Evolutionary conservation across 139 green algal species (phyloP), one percentile per base, ranked within the genome.

Genomic region (Yamagishiella unicocca): DNA sequence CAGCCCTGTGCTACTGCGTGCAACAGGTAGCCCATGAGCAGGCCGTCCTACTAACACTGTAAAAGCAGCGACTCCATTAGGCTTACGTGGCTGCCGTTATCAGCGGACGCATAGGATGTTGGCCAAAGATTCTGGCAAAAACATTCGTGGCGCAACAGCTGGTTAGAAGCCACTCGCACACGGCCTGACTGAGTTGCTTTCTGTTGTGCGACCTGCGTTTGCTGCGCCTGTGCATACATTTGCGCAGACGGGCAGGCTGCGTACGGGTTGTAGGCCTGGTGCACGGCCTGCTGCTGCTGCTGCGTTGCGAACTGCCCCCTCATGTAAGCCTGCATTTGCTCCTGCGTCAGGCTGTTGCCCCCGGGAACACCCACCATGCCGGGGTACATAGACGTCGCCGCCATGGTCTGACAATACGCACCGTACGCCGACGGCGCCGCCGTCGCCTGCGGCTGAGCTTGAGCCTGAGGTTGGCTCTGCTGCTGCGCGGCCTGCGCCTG

Each of bases 281-380:
- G 76, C 55, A 54, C 53, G 35, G 76, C 38, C 10, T 82, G 74
- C 74, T 82, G 76, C 50, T 78, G 70, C 40, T 68, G 50, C 76
- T 71, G 54, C 0, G 76, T 45, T 7, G 29, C 42, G 31, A 73
- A 85, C 55, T 89, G 66, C 31, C 77, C 79, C 7, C 75, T 53
- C 68, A 90, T 77, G 62, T 83, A 90, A 35, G 76, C 53, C 35
- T 86, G 76, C 66, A 87, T 82, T 81, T 86, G 76, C 76, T 82
- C 62, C 66, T 31, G 61, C 7, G 79, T 85, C 78, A 84, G 73
- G 25, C 19, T 55, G 37, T 83, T 72, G 53, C 76, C 58, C 53
- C 58, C 78, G 6, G 64, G 22, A 25, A 38, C 62, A 43, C 42
- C 61, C 79, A 75, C 61, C 79, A 85, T 85, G 29, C 61, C 61